phyloP scores from a whole-genome alignment of 495 filamentous ascomycete species.

The Astrocystis sublimbata region DNA sequence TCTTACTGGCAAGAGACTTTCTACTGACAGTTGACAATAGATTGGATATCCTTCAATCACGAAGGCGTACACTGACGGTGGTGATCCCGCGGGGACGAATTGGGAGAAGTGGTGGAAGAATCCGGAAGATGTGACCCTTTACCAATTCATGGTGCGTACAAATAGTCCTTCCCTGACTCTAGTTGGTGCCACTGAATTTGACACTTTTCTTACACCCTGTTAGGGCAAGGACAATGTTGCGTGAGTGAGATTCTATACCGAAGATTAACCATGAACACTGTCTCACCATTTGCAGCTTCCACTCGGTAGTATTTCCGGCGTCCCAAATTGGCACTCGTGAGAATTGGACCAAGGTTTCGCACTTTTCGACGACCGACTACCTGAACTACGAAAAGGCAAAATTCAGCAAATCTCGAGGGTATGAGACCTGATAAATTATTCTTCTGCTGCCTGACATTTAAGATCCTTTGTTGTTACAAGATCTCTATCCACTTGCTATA shows the following conservation, averaged over 20 bases:
- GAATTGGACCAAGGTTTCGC: slow-evolving; percentile 88
- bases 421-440: not conserved
- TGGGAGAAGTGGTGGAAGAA: slow-evolving; percentile 98
- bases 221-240: slow-evolving; percentile 93
- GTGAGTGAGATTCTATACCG: not conserved
- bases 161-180: not conserved
- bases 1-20: not conserved
- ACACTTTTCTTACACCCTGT: not conserved
- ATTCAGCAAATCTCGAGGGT: slow-evolving; percentile 83
- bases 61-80: slow-evolving; percentile 74
- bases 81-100: slow-evolving; percentile 3
- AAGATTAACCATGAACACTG: not conserved
- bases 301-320: slow-evolving; percentile 78
- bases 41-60: slow-evolving; percentile 91
- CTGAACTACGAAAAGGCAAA: slow-evolving; percentile 95
- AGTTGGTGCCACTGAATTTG: not conserved
- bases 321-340: slow-evolving; percentile 81
- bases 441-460: not conserved
- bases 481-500: not conserved
- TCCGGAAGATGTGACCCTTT: slow-evolving; percentile 83
- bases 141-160: slow-evolving; percentile 72
- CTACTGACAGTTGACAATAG: not conserved
- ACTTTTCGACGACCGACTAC: slow-evolving; percentile 90
- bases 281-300: slow-evolving; percentile 24
- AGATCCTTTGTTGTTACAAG: not conserved